Percentiles rank a stretch among this genome's conserved stretches.
These are phyloP conservation scores for Betula pendula DNA, from an alignment of 306 rosid genomes.

Conservation along the genomic window DNA sequence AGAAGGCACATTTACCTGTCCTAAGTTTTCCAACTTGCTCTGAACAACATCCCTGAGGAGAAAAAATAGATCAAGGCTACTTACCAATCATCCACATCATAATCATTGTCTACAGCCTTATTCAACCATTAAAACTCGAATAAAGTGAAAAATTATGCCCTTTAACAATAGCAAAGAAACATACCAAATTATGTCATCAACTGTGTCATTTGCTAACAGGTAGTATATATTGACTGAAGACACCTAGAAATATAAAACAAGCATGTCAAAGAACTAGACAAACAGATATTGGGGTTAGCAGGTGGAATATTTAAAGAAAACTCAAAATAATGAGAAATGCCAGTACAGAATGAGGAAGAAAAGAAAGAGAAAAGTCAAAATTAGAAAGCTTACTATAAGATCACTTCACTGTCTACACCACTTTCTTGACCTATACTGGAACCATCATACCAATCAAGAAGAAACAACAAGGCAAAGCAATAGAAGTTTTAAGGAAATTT, in stretches of 20 bases:
- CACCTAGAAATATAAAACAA: slow-evolving; percentile 49
- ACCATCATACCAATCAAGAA: too few relatives aligned
- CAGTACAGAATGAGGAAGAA: not conserved
- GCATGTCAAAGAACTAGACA: slow-evolving; percentile 24
- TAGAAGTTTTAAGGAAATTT: too few relatives aligned
- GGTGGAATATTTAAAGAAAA: not conserved
- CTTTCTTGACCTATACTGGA: too few relatives aligned
- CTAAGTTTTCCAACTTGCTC: slow-evolving; percentile 88
- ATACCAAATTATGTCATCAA: slow-evolving; percentile 95
- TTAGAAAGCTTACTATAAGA: too few relatives aligned
- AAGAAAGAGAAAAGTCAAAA: too few relatives aligned
- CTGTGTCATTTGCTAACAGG: slow-evolving; percentile 92
- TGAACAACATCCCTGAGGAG: slow-evolving; percentile 85
- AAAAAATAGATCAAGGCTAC: slow-evolving; percentile 18
- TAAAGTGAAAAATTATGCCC: not conserved
- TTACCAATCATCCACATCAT: slow-evolving; percentile 16
- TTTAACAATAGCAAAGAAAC: slow-evolving; percentile 17
- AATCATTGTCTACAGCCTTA: not conserved
- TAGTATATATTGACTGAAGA: slow-evolving; percentile 86
- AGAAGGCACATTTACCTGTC: slow-evolving; percentile 60
- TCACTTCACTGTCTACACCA: too few relatives aligned
- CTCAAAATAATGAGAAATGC: not conserved
- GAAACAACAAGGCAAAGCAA: too few relatives aligned
- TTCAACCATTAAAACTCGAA: not conserved
- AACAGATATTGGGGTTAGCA: slow-evolving; percentile 10